Percentiles rank a stretch among this genome's conserved stretches.
Evolutionary conservation across 805 yeast genomes (phyloP).

Genomic region (Myxozyma udenii): DNA sequence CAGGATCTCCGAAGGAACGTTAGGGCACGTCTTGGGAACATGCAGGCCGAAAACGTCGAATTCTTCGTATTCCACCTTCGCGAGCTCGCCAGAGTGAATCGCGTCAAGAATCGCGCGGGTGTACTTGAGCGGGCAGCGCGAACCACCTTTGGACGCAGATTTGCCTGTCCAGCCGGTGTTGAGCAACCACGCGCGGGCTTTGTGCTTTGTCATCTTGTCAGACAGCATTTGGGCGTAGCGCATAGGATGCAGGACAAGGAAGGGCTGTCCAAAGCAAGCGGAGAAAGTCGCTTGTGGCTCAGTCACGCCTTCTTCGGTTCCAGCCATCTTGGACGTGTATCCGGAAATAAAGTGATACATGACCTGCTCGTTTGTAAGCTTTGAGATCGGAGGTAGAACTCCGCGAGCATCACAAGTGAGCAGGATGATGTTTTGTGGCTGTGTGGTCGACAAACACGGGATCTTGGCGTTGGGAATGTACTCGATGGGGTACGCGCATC

Average conservation of each 20-base stretch:
- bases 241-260: slow-evolving; percentile 97
- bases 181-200: slow-evolving; percentile 91
- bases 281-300: slow-evolving; percentile 98
- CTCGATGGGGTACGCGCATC: slow-evolving; percentile 98
- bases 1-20: slow-evolving; percentile 79
- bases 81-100: slow-evolving; percentile 86
- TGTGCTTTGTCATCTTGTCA: slow-evolving; percentile 83
- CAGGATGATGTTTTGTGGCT: slow-evolving; percentile 87
- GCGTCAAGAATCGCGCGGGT: slow-evolving; percentile 95
- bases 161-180: slow-evolving; percentile 99
- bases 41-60: slow-evolving; percentile 83
- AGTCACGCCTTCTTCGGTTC: slow-evolving; percentile 97
- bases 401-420: slow-evolving; percentile 98
- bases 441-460: slow-evolving; percentile 85
- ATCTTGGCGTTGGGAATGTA: slow-evolving; percentile 93
- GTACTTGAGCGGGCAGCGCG: slow-evolving; percentile 95
- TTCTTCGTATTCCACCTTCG: slow-evolving; percentile 73
- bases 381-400: slow-evolving; percentile 95
- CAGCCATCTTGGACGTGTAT: slow-evolving; percentile 99
- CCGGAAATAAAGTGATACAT: slow-evolving; percentile 99
- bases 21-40: slow-evolving; percentile 76
- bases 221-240: slow-evolving; percentile 94
- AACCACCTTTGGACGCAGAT: slow-evolving; percentile 88
- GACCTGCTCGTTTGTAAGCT: slow-evolving; percentile 88
- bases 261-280: slow-evolving; percentile 99